phyloP scores from a whole-genome alignment of 352 stramenopile species.

The Halophytophthora batemanensis region DNA sequence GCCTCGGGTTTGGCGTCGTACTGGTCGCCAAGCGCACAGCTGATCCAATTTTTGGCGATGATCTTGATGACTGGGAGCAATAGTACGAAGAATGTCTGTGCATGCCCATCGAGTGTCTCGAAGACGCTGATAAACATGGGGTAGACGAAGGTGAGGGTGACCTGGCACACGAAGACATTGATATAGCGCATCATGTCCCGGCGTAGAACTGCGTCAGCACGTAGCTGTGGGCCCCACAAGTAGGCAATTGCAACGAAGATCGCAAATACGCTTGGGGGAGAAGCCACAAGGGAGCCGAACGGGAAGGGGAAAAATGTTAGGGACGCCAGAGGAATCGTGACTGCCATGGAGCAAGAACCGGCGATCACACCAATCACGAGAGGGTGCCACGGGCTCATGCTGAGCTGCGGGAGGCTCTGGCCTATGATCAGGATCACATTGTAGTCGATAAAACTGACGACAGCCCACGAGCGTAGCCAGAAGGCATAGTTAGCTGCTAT shows the following conservation, averaged over 20 bases:
- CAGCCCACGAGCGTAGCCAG: slow-evolving; percentile 18
- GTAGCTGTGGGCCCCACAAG: slow-evolving; percentile 12
- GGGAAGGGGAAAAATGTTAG: slow-evolving; percentile 34
- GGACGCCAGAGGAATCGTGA: slow-evolving; percentile 8
- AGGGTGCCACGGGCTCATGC: slow-evolving; percentile 8
- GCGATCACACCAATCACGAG: slow-evolving; percentile 7
- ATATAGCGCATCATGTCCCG: slow-evolving; percentile 17
- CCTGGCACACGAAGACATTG: slow-evolving; percentile 13
- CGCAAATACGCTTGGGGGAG: slow-evolving; percentile 9
- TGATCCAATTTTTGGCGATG: slow-evolving; percentile 38
- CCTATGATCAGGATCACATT: slow-evolving; percentile 11
- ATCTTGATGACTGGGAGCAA: slow-evolving; percentile 44
- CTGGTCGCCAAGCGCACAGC: slow-evolving; percentile 8
- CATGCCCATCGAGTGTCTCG: slow-evolving; percentile 9
- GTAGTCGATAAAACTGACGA: slow-evolving; percentile 9
- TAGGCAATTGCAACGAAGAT: slow-evolving; percentile 11
- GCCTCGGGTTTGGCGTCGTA: slow-evolving; percentile 35
- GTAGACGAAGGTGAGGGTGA: slow-evolving; percentile 32
- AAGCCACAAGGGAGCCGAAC: slow-evolving; percentile 31
- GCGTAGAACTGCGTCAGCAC: slow-evolving; percentile 6
- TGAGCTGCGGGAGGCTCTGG: slow-evolving; percentile 10
- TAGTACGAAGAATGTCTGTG: slow-evolving; percentile 30
- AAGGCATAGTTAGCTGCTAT: slow-evolving; percentile 33
- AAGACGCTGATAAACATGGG: slow-evolving; percentile 41
- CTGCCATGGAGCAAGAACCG: slow-evolving; percentile 8